phyloP scores from a whole-genome alignment of 345 rosid species.

The Nasturtium officinale region DNA sequence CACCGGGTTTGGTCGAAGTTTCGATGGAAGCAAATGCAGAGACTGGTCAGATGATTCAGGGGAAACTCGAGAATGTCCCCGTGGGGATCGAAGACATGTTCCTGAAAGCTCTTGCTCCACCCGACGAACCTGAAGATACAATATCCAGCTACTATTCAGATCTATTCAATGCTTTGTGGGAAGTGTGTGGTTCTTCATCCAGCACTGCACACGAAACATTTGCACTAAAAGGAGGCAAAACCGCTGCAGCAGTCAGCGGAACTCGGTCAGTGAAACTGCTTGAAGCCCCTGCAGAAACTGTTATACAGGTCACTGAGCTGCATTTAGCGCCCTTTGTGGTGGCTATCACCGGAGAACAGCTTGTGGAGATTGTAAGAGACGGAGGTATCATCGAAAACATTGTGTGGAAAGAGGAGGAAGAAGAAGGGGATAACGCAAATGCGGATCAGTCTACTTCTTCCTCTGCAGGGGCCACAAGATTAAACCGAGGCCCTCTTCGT shows the following conservation, averaged over 20 bases:
- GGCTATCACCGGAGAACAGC: conserved; percentile 71
- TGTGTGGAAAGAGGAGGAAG: conserved; percentile 62
- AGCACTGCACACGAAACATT: conserved; percentile 81
- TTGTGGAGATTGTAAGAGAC: conserved; percentile 63
- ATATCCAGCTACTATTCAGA: conserved; percentile 59
- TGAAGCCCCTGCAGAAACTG: conserved; percentile 62
- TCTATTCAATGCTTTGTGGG: conserved; percentile 83
- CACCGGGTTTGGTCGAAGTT: conserved; percentile 89
- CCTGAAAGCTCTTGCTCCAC: conserved; percentile 71
- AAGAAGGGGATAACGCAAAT: conserved; percentile 18
- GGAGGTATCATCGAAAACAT: conserved; percentile 63
- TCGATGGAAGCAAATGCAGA: conserved; percentile 83
- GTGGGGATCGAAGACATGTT: conserved; percentile 97
- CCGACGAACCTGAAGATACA: conserved; percentile 54
- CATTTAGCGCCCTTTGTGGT: conserved; percentile 75
- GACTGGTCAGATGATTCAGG: conserved; percentile 74
- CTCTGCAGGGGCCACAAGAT: conserved; percentile 33
- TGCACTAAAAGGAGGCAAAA: conserved; percentile 74
- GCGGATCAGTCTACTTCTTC: conserved; percentile 40
- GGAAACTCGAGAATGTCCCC: conserved; percentile 72
- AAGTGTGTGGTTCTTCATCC: conserved; percentile 72
- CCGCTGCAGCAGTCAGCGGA: conserved; percentile 71
- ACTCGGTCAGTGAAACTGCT: conserved; percentile 89
- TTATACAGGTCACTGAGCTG: conserved; percentile 58
- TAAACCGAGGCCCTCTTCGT: conserved; percentile 56